Conservation (phyloP, 495 filamentous ascomycete genomes). For the Penicillium silybi region DNA sequence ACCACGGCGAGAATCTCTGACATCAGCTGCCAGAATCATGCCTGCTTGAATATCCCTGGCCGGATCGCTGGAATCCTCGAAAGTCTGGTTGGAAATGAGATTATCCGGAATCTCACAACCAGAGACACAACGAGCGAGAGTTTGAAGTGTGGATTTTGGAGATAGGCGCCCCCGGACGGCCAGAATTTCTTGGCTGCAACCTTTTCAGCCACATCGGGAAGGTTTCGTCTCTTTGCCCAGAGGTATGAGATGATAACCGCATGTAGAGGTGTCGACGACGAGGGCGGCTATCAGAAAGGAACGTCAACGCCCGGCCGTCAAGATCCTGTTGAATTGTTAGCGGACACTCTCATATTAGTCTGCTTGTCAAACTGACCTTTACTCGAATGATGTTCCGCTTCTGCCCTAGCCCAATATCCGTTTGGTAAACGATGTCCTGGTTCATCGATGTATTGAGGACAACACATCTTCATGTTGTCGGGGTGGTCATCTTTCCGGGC, state of each 20-base stretch:
- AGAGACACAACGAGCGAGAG: constrained; percentile 15
- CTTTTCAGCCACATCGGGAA: constrained; percentile 1
- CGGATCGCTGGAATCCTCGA: constrained; percentile 43
- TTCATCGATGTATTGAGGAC: no score
- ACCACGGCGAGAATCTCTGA: no score
- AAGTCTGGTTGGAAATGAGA: constrained; percentile 83
- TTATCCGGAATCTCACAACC: constrained; percentile 47
- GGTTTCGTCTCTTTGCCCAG: constrained; percentile 4
- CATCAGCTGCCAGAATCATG: no score
- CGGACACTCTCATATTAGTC: no score
- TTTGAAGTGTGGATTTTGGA: constrained; percentile 12
- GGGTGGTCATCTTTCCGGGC: no score
- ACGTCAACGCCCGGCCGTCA: constrained; percentile 7
- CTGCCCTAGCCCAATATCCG: no score
- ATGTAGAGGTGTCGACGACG: constrained; percentile 18
- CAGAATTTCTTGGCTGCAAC: constrained; percentile 11
- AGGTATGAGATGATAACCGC: constrained; percentile 16
- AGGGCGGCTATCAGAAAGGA: constrained; percentile 12
- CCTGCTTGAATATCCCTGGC: no score
- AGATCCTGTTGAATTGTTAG: constrained; percentile 2
- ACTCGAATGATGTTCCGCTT: no score
- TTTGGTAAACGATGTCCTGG: no score
- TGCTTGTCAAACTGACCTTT: no score
- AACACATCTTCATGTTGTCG: no score
- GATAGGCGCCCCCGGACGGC: constrained; percentile 11